These are phyloP conservation scores for Lasiodiplodia hormozganensis DNA, from an alignment of 2,329 filamentous ascomycete species.

Conservation along the genomic window DNA sequence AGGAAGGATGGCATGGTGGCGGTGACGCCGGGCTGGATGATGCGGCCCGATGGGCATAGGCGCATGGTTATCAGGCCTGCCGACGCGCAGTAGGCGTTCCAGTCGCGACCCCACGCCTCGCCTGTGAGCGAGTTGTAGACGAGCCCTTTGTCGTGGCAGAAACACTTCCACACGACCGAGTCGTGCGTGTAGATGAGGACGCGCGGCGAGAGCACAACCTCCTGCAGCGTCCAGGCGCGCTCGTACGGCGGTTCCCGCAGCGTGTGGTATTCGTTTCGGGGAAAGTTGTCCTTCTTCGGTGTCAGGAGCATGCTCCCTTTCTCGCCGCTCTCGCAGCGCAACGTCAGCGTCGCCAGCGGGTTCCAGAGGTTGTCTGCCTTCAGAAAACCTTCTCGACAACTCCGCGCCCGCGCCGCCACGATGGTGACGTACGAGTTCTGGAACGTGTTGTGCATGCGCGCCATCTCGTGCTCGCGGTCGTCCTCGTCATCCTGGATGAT, in stretches of 20 bases:
- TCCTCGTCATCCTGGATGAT: slow-evolving; percentile 14
- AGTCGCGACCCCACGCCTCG: slow-evolving; percentile 3
- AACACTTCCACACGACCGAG: slow-evolving; percentile 19
- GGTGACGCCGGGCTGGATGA: slow-evolving; percentile 9
- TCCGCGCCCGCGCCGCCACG: slow-evolving; percentile 1
- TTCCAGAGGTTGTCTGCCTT: slow-evolving; percentile 11
- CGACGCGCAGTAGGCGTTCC: slow-evolving; percentile 23
- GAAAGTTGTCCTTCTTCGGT: neutral
- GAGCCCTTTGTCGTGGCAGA: neutral
- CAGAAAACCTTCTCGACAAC: slow-evolving; percentile 17
- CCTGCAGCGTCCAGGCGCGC: slow-evolving; percentile 25
- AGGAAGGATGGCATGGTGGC: slow-evolving; percentile 4
- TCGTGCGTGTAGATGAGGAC: slow-evolving; percentile 21
- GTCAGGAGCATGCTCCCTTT: slow-evolving; percentile 14
- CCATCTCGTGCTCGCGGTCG: slow-evolving; percentile 10
- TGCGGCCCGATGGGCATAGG: neutral
- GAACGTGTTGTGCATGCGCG: slow-evolving; percentile 20
- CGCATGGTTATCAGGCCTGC: slow-evolving; percentile 18
- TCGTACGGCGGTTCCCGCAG: slow-evolving; percentile 17
- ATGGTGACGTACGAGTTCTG: slow-evolving; percentile 24
- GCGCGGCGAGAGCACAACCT: slow-evolving; percentile 21
- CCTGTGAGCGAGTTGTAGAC: neutral
- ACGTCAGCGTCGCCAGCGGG: slow-evolving; percentile 5
- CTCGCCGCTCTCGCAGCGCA: slow-evolving; percentile 6
- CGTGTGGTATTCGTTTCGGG: neutral